phyloP scores from a whole-genome alignment of 495 filamentous ascomycete species.

The Staphylotrichum tortipilum region DNA sequence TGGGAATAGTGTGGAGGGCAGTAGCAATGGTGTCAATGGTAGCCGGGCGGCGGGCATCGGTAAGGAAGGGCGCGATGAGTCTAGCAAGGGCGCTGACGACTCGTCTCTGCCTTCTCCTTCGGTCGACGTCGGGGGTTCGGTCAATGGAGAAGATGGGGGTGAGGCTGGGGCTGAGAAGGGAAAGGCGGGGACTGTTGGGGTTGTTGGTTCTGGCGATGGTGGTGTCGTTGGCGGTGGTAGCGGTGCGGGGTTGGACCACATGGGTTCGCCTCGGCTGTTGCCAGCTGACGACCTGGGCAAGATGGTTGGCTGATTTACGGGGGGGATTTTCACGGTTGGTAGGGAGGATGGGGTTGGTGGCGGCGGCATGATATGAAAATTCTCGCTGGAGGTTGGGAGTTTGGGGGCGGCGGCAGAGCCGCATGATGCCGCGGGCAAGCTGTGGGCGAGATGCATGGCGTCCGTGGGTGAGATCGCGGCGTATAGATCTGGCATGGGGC shows the following conservation, averaged over 20 bases:
- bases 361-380: neutral
- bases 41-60: too few species aligned
- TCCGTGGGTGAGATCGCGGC: neutral
- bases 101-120: too few species aligned
- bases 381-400: neutral
- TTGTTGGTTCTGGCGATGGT: too few species aligned
- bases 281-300: constrained; percentile 2
- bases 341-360: neutral
- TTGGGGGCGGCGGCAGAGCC: neutral
- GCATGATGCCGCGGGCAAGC: neutral
- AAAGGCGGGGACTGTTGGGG: neutral
- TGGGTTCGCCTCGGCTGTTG: neutral
- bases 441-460: too few species aligned
- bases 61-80: too few species aligned
- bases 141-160: neutral
- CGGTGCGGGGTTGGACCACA: neutral
- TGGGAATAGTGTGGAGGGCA: too few species aligned
- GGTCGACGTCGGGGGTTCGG: neutral
- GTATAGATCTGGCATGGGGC: neutral
- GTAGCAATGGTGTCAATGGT: too few species aligned
- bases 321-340: too few species aligned
- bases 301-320: constrained; percentile 8
- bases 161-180: neutral
- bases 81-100: too few species aligned
- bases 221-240: neutral